Evolutionary conservation across 129 eudicot genomes (phyloP), one percentile per base, ranked within the genome.

Genomic region (Escallonia rubra): DNA sequence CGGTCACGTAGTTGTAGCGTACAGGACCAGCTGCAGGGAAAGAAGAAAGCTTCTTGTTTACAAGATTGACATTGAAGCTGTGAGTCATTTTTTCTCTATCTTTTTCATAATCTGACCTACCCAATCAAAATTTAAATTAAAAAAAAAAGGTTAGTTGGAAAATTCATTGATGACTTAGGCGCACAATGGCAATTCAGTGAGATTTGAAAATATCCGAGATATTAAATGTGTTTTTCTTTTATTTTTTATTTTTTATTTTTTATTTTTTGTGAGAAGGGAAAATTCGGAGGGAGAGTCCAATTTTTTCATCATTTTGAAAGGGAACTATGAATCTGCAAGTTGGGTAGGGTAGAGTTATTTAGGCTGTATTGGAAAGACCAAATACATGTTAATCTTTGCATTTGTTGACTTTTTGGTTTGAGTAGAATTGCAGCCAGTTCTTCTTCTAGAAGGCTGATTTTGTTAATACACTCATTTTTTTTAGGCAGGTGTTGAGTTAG

Each of bases 31-130:
- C 51, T 89, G 96, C 66, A 70, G 96, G 54, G 98, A 93, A 67
- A 82, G 96, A 66, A 79, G 96, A 43, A 89, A 93, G 85, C 88
- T 93, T 46, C 95, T 89, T 0, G 96, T 89, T 10, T 93, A 89
- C 84, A 89, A 89, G 53, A 89, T 93, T 72, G 98, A 93, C 63
- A 81, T 89, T 56, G 96, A 93, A 84, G 95, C 96, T 73, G 98
- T 89, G 81, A 93, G 98, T 88, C 38, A n/a, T 4, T 4, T 16
- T n/a, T 57, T 63, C 45, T 52, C 12, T 8, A 4, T 46, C 49
- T 69, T 41, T 56, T 43, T 75, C 44, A 10, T n/a, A n/a, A n/a
- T 23, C 1, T 23, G 34, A 0, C 34, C 34, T 23, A 23, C 34
- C 34, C 34, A 23, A 23, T n/a, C n/a, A 23, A 23, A 23, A 23